Conservation (phyloP, 768 basidiomycete species). For the Rhizopogon roseolus region DNA sequence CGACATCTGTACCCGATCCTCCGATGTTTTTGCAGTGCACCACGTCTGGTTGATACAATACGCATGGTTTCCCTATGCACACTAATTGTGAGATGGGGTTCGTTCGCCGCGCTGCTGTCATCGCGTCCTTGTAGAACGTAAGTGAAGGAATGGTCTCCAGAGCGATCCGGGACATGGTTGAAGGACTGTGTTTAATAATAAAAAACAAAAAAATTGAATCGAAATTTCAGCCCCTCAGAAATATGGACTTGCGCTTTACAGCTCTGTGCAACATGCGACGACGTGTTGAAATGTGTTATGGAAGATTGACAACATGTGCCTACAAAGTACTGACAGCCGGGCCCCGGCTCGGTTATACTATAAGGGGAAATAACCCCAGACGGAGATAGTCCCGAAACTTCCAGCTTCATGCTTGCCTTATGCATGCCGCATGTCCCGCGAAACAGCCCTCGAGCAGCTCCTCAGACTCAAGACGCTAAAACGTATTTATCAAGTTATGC, state of each 20-base stretch:
- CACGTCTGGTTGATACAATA: constrained; percentile 73
- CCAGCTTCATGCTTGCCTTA: too few species aligned
- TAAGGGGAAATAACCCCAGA: too few species aligned
- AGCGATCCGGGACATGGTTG: constrained; percentile 60
- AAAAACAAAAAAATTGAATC: not conserved
- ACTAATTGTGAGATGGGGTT: constrained; percentile 70
- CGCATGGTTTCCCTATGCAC: constrained; percentile 78
- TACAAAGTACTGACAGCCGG: too few species aligned
- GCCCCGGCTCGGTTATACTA: too few species aligned
- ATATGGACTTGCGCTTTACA: not conserved
- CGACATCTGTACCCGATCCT: constrained; percentile 71
- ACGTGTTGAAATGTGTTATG: constrained; percentile 4
- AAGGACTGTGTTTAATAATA: not conserved
- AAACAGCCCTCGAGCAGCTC: too few species aligned
- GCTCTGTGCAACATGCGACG: not conserved
- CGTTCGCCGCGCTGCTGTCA: constrained; percentile 65
- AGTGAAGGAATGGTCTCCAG: constrained; percentile 71
- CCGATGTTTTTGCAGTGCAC: constrained; percentile 83
- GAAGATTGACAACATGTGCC: too few species aligned
- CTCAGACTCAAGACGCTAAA: too few species aligned
- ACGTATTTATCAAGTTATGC: too few species aligned
- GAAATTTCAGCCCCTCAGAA: not conserved
- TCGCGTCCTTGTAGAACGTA: constrained; percentile 67
- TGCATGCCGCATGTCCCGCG: too few species aligned
- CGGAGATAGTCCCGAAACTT: too few species aligned